Evolutionary conservation across 371 early-diverging fungal species (phyloP), one percentile per base, ranked within the genome.

Genomic region (Mortierella sp.): DNA sequence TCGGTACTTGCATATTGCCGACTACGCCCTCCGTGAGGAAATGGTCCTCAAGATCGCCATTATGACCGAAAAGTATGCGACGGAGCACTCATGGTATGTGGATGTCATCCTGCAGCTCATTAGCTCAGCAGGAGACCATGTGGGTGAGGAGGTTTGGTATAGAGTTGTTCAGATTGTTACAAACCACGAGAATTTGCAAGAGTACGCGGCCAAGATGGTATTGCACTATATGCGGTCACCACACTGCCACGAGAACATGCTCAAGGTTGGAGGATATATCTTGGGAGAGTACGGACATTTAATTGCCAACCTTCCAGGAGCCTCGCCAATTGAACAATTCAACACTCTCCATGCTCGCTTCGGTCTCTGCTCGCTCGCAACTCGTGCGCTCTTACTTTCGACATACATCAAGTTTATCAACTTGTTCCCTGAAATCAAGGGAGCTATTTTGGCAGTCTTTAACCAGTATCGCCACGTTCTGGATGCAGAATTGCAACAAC

Each of bases 41-140:
- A 94, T 99, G 95, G 98, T 97, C 19, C 88, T 98, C 57, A 98
- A 98, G 82, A 97, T 98, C 75, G 99, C 99, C 50, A 97, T 99
- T 78, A 86, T 99, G 75, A 94, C 98, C 3, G 99, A 99, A 78
- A 97, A 97, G 84, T 98, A 93, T 79, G 97, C 98, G 0, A 95
- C 97, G 1, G 97, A 97, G 73, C 96, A 95, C 76, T 92, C 95
- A 21, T 99, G 99, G 99, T 99, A 98, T 82, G 96, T 99, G 3
- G 98, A 99, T 77, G 96, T 97, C 38, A 97, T 98, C 69, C 87
- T 98, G 60, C 95, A 97, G 76, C 88, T 99, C 52, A 95, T 98
- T 68, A 93, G 95, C n/a, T 89, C 95, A 28, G 98, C 97, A 4
- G 98, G 98, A 24, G 97, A 97, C 69, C 94, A 95, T 76, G 96